Percentiles rank a stretch among this genome's conserved stretches.
These are phyloP conservation scores for Pythium folliculosum DNA, from an alignment of 352 stramenopile genomes.

Conservation along the genomic window DNA sequence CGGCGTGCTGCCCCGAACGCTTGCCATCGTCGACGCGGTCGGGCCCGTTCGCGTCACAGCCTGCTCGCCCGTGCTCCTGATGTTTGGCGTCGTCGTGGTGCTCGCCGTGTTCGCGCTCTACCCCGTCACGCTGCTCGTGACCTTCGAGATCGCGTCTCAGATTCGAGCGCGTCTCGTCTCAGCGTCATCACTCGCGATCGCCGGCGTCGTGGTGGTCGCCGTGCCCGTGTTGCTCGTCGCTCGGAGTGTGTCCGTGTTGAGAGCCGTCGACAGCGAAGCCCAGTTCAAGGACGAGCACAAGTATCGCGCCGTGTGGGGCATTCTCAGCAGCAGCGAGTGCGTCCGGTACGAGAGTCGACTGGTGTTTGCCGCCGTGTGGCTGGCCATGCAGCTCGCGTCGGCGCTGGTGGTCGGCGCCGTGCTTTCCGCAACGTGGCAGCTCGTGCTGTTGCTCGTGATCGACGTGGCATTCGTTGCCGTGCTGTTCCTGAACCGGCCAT, in stretches of 20 bases:
- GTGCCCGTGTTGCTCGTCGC: not conserved
- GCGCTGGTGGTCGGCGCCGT: slow-evolving; percentile 54
- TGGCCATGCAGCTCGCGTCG: slow-evolving; percentile 19
- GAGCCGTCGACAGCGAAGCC: not conserved
- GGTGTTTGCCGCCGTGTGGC: slow-evolving; percentile 1
- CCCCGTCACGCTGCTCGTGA: slow-evolving; percentile 23
- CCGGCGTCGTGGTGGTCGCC: not conserved
- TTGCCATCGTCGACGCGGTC: not conserved
- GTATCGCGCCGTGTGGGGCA: slow-evolving; percentile 4
- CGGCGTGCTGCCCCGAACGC: not conserved
- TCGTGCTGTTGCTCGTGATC: slow-evolving; percentile 50
- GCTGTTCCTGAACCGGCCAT: slow-evolving; percentile 54
- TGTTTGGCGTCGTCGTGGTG: not conserved
- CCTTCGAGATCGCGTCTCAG: slow-evolving; percentile 28
- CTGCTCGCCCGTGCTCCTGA: not conserved
- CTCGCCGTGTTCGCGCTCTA: slow-evolving; percentile 23
- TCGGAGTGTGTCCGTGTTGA: not conserved
- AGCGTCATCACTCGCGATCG: slow-evolving; percentile 6
- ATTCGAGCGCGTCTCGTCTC: not conserved
- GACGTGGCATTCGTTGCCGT: slow-evolving; percentile 50
- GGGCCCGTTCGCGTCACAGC: not conserved
- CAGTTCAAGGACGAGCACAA: slow-evolving; percentile 8
- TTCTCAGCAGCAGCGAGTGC: slow-evolving; percentile 6
- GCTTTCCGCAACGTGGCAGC: slow-evolving; percentile 46
- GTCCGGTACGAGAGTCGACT: slow-evolving; percentile 4